Conservation (phyloP, 345 rosid genomes). For the Anastatica hierochuntica region DNA sequence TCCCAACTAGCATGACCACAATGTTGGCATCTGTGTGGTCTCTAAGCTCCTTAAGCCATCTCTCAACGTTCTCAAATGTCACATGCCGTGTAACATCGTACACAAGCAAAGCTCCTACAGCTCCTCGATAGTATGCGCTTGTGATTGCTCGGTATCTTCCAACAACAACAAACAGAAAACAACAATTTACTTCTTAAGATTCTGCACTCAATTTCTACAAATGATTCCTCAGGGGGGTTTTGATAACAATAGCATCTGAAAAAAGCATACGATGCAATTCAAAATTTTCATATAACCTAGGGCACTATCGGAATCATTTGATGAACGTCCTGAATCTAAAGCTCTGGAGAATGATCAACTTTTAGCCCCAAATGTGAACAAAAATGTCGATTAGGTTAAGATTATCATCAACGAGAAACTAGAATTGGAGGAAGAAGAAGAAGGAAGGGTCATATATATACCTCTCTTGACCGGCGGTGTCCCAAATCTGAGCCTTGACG, state of each 20-base stretch:
- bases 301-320: too few species aligned
- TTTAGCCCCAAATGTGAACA: too few species aligned
- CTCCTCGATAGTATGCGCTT: conserved; percentile 84
- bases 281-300: too few species aligned
- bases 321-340: too few species aligned
- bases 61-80: conserved; percentile 66
- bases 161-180: not conserved
- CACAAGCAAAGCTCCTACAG: conserved; percentile 72
- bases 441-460: too few species aligned
- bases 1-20: conserved; percentile 77
- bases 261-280: too few species aligned
- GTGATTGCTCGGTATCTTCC: conserved; percentile 67
- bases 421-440: too few species aligned
- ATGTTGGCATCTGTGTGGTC: conserved; percentile 69
- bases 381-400: not conserved
- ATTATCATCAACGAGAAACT: too few species aligned
- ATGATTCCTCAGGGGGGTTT: too few species aligned
- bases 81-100: conserved; percentile 75
- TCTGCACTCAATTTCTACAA: too few species aligned
- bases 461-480: conserved; percentile 81
- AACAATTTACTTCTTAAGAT: not conserved
- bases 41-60: conserved; percentile 83
- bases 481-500: conserved; percentile 82
- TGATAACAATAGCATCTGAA: too few species aligned
- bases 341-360: too few species aligned